These are phyloP conservation scores for Geosmithia putterillii DNA, from an alignment of 2,329 filamentous ascomycete genomes.

Conservation along the genomic window DNA sequence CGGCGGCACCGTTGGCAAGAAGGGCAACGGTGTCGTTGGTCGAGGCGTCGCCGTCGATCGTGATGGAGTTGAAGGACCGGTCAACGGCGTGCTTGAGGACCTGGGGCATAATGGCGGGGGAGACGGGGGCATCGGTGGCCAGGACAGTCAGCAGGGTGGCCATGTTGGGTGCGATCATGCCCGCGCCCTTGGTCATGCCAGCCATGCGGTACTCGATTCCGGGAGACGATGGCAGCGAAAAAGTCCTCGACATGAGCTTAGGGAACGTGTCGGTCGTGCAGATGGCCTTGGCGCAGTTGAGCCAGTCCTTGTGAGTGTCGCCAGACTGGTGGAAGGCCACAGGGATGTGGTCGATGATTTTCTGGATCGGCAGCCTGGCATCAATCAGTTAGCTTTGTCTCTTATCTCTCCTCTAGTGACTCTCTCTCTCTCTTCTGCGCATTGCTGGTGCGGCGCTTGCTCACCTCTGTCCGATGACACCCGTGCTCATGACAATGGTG, in stretches of 20 bases:
- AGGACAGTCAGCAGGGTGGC: constrained; percentile 86
- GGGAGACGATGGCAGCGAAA: constrained; percentile 71
- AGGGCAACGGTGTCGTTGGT: constrained; percentile 95
- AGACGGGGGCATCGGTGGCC: constrained; percentile 80
- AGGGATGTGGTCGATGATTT: constrained; percentile 76
- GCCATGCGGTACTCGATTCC: constrained; percentile 69
- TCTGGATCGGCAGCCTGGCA: constrained; percentile 69
- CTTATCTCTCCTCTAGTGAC: no score
- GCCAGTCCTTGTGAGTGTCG: constrained; percentile 72
- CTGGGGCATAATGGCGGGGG: constrained; percentile 50
- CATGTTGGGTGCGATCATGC: constrained; percentile 99
- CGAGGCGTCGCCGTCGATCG: constrained; percentile 91
- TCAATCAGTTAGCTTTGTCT: no score
- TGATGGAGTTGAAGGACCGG: constrained; percentile 91
- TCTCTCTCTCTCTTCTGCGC: not conserved
- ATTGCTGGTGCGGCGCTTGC: constrained; percentile 6
- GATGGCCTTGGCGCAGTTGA: constrained; percentile 77
- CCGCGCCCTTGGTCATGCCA: constrained; percentile 94
- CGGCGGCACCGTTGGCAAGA: constrained; percentile 89
- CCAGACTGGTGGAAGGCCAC: constrained; percentile 60
- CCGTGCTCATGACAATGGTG: constrained; percentile 97
- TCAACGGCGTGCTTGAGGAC: constrained; percentile 66
- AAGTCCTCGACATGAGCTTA: constrained; percentile 78
- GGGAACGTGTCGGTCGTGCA: constrained; percentile 98
- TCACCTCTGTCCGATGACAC: constrained; percentile 87